These are phyloP conservation scores for Saccharum spontaneum DNA, from an alignment of 176 grass and related monocot genomes.

Conservation along the genomic window DNA sequence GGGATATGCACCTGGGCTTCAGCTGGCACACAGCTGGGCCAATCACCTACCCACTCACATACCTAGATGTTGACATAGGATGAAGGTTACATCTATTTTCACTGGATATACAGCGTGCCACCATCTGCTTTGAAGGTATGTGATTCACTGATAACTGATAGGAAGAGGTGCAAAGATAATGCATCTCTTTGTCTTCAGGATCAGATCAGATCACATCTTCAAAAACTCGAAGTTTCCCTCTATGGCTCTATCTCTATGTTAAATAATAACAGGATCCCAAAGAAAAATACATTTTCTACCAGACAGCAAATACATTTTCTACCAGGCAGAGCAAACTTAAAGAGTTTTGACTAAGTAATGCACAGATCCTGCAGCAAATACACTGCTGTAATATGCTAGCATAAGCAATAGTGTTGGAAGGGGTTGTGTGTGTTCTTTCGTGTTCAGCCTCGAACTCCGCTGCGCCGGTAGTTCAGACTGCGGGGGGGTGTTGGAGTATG, in stretches of 20 bases:
- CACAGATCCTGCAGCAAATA: slow-evolving; percentile 11
- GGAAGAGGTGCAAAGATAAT: slow-evolving; percentile 1
- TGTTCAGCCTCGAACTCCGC: too few relatives aligned
- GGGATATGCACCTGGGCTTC: not conserved
- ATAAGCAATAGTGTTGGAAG: slow-evolving; percentile 5
- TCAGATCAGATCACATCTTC: not conserved
- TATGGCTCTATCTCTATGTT: not conserved
- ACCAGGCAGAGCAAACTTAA: not conserved
- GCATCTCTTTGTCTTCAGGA: not conserved
- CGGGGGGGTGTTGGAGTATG: too few relatives aligned
- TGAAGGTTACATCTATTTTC: not conserved
- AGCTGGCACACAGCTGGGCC: not conserved
- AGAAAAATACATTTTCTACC: slow-evolving; percentile 6
- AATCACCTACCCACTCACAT: not conserved
- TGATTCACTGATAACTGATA: not conserved
- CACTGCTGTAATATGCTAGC: slow-evolving; percentile 4
- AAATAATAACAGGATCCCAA: not conserved
- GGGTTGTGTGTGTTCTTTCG: too few relatives aligned
- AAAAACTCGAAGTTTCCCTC: not conserved
- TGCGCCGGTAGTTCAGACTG: too few relatives aligned
- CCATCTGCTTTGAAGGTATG: not conserved
- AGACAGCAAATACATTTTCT: not conserved
- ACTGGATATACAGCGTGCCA: not conserved
- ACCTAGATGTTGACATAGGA: not conserved
- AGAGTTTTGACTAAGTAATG: not conserved